phyloP scores from a whole-genome alignment of 108 stramenopile species.

The Cylindrotheca closterium region DNA sequence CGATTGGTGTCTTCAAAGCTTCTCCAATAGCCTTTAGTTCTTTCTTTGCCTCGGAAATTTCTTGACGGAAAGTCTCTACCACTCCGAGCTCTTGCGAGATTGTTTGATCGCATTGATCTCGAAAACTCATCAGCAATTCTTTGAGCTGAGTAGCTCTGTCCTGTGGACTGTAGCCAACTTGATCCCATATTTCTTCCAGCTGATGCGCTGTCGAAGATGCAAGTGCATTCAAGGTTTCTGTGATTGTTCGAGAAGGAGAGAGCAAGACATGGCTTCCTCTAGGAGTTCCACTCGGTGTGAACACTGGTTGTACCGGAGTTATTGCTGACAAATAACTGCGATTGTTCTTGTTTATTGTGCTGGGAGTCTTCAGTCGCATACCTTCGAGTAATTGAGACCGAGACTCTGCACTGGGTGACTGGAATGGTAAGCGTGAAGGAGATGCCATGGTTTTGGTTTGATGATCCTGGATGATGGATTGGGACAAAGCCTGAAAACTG shows the following conservation, averaged over 20 bases:
- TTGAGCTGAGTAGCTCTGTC: conserved; percentile 77
- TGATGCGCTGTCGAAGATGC: conserved; percentile 63
- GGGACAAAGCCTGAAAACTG: no score
- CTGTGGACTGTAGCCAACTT: conserved; percentile 76
- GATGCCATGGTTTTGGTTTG: not conserved
- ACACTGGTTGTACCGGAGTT: conserved; percentile 32
- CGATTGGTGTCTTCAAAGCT: conserved; percentile 50
- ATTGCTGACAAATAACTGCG: conserved; percentile 35
- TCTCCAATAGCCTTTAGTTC: conserved; percentile 48
- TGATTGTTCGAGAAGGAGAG: conserved; percentile 56
- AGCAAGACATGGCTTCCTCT: conserved; percentile 40
- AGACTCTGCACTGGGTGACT: not conserved
- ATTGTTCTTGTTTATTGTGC: conserved; percentile 3
- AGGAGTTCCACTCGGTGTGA: conserved; percentile 41
- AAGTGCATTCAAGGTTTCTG: conserved; percentile 48
- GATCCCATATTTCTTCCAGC: conserved; percentile 79
- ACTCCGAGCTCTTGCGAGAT: conserved; percentile 68
- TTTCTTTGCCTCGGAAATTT: conserved; percentile 58
- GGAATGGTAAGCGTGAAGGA: not conserved
- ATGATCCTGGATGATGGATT: no score
- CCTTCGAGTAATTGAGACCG: conserved; percentile 1
- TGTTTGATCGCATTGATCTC: conserved; percentile 67
- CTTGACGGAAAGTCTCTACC: conserved; percentile 75
- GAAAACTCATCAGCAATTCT: conserved; percentile 62
- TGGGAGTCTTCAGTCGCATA: not conserved